Evolutionary conservation across 352 stramenopile species (phyloP).

Genomic region (Globisporangium carolinianum): DNA sequence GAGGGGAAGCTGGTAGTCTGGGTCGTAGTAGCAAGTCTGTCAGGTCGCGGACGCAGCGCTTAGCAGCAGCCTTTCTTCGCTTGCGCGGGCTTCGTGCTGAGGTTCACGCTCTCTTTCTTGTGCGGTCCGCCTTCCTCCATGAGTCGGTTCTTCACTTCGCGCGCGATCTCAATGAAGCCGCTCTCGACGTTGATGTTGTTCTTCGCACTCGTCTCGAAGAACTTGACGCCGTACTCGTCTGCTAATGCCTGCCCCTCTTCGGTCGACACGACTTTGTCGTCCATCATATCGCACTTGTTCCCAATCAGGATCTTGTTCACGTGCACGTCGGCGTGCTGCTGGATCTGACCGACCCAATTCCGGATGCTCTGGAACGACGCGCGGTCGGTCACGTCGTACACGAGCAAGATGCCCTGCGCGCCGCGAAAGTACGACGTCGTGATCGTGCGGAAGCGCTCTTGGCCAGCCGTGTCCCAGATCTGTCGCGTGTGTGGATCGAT

Average conservation of each 20-base stretch:
- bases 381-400: constrained; percentile 98
- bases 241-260: constrained; percentile 93
- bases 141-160: constrained; percentile 86
- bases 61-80: constrained; percentile 86
- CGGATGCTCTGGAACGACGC: constrained; percentile 96
- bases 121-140: constrained; percentile 84
- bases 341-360: constrained; percentile 97
- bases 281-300: constrained; percentile 99
- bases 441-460: constrained; percentile 99
- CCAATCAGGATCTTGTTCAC: constrained; percentile 99
- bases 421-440: constrained; percentile 99
- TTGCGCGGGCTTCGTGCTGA: constrained; percentile 63
- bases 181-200: constrained; percentile 95
- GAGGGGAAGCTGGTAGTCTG: not conserved
- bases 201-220: constrained; percentile 94
- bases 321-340: constrained; percentile 97
- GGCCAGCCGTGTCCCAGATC: constrained; percentile 98
- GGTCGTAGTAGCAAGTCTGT: not conserved
- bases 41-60: not conserved
- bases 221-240: constrained; percentile 93
- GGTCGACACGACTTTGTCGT: constrained; percentile 94
- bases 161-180: constrained; percentile 85
- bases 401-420: constrained; percentile 97
- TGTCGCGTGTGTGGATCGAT: constrained; percentile 1
- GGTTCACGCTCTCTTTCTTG: constrained; percentile 83